These are phyloP conservation scores for Boletus barrowsii DNA, from an alignment of 768 basidiomycete genomes.

Conservation along the genomic window DNA sequence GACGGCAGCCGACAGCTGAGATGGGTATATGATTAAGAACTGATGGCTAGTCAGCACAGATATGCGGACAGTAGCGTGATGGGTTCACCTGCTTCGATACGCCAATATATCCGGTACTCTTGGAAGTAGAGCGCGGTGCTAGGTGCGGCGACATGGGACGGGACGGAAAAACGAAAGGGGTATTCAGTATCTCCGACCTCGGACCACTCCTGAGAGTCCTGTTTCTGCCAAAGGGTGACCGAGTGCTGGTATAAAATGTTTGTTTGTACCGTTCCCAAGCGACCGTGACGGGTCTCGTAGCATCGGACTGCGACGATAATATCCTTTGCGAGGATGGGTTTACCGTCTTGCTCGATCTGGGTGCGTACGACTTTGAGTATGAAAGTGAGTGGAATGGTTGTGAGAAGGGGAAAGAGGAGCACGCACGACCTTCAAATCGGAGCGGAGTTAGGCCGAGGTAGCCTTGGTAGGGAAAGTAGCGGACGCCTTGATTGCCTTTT, in stretches of 20 bases:
- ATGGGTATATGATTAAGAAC: constrained; percentile 69
- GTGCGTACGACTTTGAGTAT: constrained; percentile 59
- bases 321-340: constrained; percentile 62
- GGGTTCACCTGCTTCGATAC: constrained; percentile 73
- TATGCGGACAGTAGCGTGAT: constrained; percentile 1
- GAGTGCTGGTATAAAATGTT: constrained; percentile 69
- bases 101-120: constrained; percentile 79
- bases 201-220: constrained; percentile 52
- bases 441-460: constrained; percentile 80
- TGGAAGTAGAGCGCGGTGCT: constrained; percentile 66
- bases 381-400: not conserved
- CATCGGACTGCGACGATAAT: constrained; percentile 76
- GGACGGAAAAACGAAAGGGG: constrained; percentile 70
- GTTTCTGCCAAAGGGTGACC: constrained; percentile 67
- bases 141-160: constrained; percentile 58
- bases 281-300: constrained; percentile 73
- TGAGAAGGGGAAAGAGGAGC: constrained; percentile 1
- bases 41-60: constrained; percentile 31
- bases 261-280: constrained; percentile 52
- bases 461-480: constrained; percentile 73
- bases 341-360: constrained; percentile 65
- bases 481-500: constrained; percentile 66
- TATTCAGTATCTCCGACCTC: constrained; percentile 63
- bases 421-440: constrained; percentile 72
- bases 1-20: constrained; percentile 62